These are phyloP conservation scores for Pachysandra terminalis DNA, from an alignment of 164 flowering plant genomes.

Conservation along the genomic window DNA sequence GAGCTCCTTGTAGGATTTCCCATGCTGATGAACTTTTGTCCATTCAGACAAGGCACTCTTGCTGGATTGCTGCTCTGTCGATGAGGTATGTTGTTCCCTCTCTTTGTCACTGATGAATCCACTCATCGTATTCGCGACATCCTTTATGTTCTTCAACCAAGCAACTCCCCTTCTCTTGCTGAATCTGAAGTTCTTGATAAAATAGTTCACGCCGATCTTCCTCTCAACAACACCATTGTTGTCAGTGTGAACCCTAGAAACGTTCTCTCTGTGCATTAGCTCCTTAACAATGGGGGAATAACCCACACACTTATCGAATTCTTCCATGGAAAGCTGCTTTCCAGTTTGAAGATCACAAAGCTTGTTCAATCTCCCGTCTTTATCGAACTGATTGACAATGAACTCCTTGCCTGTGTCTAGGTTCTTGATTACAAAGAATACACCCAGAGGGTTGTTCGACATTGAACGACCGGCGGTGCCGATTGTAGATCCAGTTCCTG, in stretches of 20 bases:
- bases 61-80: conserved; percentile 11
- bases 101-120: conserved; percentile 42
- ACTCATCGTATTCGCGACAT: conserved; percentile 55
- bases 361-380: conserved; percentile 75
- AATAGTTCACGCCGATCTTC: conserved; percentile 20
- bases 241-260: conserved; percentile 4
- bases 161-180: conserved; percentile 66
- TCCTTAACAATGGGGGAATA: conserved; percentile 85
- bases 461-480: not conserved
- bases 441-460: conserved; percentile 23
- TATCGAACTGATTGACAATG: conserved; percentile 57
- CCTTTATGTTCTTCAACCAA: conserved; percentile 73
- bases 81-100: conserved; percentile 19
- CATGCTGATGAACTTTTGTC: conserved; percentile 69
- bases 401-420: conserved; percentile 89
- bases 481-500: not conserved
- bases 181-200: conserved; percentile 45
- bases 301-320: conserved; percentile 82
- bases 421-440: conserved; percentile 69
- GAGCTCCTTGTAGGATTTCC: conserved; percentile 77
- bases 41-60: conserved; percentile 38
- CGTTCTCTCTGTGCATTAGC: conserved; percentile 65
- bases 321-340: conserved; percentile 72
- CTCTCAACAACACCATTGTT: conserved; percentile 14
- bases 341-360: conserved; percentile 83